phyloP scores from a whole-genome alignment of 106 monocot genomes.

The Dioscorea zingiberensis region DNA sequence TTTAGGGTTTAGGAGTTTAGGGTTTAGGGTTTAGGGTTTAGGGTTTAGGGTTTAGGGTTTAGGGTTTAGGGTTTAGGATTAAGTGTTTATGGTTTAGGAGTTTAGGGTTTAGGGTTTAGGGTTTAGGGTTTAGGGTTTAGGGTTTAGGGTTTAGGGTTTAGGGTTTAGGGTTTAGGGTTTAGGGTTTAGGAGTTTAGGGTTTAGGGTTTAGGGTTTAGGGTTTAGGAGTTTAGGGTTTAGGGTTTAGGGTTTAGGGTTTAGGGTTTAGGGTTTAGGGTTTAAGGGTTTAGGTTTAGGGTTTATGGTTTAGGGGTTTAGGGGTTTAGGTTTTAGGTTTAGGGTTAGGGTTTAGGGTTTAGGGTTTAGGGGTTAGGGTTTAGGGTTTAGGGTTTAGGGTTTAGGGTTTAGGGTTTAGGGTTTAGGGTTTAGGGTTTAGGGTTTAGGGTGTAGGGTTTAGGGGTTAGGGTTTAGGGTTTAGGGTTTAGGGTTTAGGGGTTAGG shows the following conservation, averaged over 20 bases:
- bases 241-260: conserved; percentile 10
- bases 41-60: conserved; percentile 8
- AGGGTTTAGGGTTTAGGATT: conserved; percentile 4
- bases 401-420: conserved; percentile 9
- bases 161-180: background rate
- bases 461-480: conserved; percentile 9
- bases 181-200: conserved; percentile 1
- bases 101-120: background rate
- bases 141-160: conserved; percentile 7
- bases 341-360: background rate
- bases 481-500: conserved; percentile 5
- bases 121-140: conserved; percentile 4
- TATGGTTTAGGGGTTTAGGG: background rate
- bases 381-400: conserved; percentile 1
- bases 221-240: background rate
- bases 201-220: conserved; percentile 15
- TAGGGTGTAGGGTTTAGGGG: conserved; percentile 15
- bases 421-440: conserved; percentile 15
- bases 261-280: conserved; percentile 7
- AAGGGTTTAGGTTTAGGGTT: background rate
- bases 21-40: conserved; percentile 13
- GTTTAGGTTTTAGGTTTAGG: background rate
- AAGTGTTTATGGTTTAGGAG: background rate
- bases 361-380: conserved; percentile 4
- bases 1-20: conserved; percentile 7